Evolutionary conservation across 2,329 filamentous ascomycete genomes (phyloP).

Genomic region (Microcyclospora pomicola): DNA sequence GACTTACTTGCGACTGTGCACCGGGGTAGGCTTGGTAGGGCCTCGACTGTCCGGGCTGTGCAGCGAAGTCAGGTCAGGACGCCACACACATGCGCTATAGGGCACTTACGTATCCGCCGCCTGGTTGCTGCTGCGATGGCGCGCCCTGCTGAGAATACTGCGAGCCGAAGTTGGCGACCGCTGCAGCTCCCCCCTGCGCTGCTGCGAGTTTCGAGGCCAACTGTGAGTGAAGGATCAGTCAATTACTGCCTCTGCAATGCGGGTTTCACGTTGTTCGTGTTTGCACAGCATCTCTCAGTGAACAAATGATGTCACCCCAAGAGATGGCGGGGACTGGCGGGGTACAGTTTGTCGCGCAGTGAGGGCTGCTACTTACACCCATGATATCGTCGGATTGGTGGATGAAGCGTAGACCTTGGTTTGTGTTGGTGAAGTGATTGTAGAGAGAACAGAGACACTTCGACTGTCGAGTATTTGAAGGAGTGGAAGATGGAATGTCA

Average conservation of each 20-base stretch:
- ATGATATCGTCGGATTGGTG: background rate
- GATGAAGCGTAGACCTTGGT: background rate
- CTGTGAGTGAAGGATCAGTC: slow-evolving; percentile 11
- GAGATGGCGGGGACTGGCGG: background rate
- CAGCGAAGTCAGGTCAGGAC: slow-evolving; percentile 1
- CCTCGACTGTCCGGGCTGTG: slow-evolving; percentile 29
- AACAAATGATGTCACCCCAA: background rate
- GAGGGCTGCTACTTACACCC: background rate
- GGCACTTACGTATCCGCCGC: slow-evolving; percentile 41
- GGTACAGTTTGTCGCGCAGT: background rate
- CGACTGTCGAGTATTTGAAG: no score
- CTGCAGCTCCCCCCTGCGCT: slow-evolving; percentile 20
- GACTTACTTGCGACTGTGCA: slow-evolving; percentile 12
- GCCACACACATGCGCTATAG: slow-evolving; percentile 5
- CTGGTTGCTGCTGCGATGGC: slow-evolving; percentile 17
- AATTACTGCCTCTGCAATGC: no score
- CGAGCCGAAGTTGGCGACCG: slow-evolving; percentile 13
- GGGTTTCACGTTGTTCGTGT: background rate
- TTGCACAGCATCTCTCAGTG: background rate
- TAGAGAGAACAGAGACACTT: no score
- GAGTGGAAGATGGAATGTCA: no score
- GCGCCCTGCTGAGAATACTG: slow-evolving; percentile 10
- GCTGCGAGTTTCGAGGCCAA: slow-evolving; percentile 36
- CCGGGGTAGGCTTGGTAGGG: slow-evolving; percentile 38
- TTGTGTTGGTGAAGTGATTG: background rate